Evolutionary conservation across 129 eudicot genomes (phyloP), one percentile per base, ranked within the genome.

Genomic region (Chrysanthemum seticuspe): DNA sequence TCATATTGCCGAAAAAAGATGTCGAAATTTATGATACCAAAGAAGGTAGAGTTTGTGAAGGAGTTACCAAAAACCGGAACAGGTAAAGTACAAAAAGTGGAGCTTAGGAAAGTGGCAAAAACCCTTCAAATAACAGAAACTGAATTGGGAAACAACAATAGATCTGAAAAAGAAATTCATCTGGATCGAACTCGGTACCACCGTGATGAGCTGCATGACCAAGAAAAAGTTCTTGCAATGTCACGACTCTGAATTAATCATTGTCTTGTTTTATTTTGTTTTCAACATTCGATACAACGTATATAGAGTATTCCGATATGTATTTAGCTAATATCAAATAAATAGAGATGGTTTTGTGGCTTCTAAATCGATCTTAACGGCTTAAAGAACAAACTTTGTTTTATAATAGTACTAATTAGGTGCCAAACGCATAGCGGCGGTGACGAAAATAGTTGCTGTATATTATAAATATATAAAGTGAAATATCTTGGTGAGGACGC

Each of bases 171-270:
- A 29, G 34, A 29, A 29, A 29, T 29, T 29, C 34, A 29, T 29
- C 4, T 29, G 34, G 34, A 29, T 29, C 34, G 34, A 29, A 29
- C 55, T 50, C 59, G 59, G 59, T 54, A 54, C 59, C n/a, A 54
- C 59, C 21, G 8, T 54, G 59, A 54, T 13, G 59, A 52, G 13
- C 57, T 52, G 6, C 18, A 52, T 52, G 57, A 54, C 2, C 60
- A 54, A 54, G 60, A 54, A 54, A 54, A 54, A 6, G 60, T 54
- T 54, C 60, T 14, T 15, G 60, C 60, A 54, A 54, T 54, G 60
- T 54, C 60, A 54, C 6, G 60, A 54, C 60, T 54, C 10, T 56
- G 62, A 56, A 16, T 56, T 16, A 53, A 53, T 53, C 27, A 56
- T 56, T 3, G 2, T 16, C 15, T 11, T 56, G 11, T 55, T 7